Base-by-base conservation (phyloP, 1,284 basidiomycete species). In the Cerioporus squamosus region DNA sequence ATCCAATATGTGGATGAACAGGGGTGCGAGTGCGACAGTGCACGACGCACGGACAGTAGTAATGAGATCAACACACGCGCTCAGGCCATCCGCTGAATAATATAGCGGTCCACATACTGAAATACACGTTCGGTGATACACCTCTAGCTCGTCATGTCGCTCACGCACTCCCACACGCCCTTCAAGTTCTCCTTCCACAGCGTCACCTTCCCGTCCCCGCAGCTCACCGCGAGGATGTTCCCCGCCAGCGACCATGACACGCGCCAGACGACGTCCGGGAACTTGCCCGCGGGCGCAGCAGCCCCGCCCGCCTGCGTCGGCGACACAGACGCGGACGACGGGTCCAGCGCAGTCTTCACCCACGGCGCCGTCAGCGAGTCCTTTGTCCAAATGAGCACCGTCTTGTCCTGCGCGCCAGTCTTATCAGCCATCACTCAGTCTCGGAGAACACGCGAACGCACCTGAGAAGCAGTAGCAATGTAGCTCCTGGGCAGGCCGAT, bases 131-230 rank as follows among this genome's bases (percentile, higher is more conserved):
- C n/a, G 40, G 52, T 29, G n/a, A n/a, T n/a, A n/a, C n/a, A n/a
- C n/a, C n/a, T n/a, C n/a, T 87, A 95, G 72, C 91, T 93, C 59
- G 88, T 88, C 82, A 96, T 89, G 69, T 97, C 94, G 71, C 91
- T 95, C 55, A 98, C 94, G 73, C 95, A 97, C 75, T 98, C 97
- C 94, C 97, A 99, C 23, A 84, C 80, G 20, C 94, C 92, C 73
- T 94, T 95, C 69, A 98, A 77, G 72, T 94, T 97, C 79, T 99
- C 97, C 79, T 99, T 99, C 97, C 96, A 99, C 53, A 98, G 79
- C 14, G 92, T 95, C 29, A 99, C 95, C 77, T 98, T 98, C 24
- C 97, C 97, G 74, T 99, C 97, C 15, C 96, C 97, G 75, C 95
- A 97, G 74, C 94, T 97, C 40, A 98, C 97, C 0, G 97, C 96